These are phyloP conservation scores for Mycena latifolia DNA, from an alignment of 768 basidiomycete species.

Conservation along the genomic window DNA sequence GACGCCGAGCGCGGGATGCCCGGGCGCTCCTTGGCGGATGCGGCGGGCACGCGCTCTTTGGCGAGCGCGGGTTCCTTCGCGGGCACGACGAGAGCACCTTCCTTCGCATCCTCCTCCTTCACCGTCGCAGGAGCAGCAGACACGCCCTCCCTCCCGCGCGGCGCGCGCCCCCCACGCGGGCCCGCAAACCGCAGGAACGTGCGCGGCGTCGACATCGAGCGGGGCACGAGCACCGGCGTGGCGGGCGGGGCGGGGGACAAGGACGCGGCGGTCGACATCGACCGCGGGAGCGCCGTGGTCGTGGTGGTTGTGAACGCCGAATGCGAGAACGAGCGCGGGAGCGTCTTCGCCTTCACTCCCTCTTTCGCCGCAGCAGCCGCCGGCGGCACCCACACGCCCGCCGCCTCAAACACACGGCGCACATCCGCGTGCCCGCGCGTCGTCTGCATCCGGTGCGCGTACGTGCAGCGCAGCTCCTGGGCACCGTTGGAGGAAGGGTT, in stretches of 20 bases:
- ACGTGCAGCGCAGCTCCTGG: slow-evolving; percentile 73
- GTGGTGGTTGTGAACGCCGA: neutral
- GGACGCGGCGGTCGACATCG: too few relatives aligned
- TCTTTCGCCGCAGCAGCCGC: neutral
- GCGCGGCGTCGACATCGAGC: slow-evolving; percentile 27
- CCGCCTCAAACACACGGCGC: slow-evolving; percentile 71
- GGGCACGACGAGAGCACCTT: too few relatives aligned
- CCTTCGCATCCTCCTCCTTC: neutral
- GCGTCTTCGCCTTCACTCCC: neutral
- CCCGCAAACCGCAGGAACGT: slow-evolving; percentile 27
- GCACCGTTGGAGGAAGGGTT: neutral
- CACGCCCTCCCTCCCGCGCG: neutral
- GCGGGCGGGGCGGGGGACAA: neutral
- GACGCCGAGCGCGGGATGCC: slow-evolving; percentile 29
- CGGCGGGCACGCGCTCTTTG: too few relatives aligned
- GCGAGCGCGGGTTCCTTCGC: too few relatives aligned
- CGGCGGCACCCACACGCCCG: slow-evolving; percentile 48
- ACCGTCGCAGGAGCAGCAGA: neutral
- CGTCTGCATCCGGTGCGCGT: slow-evolving; percentile 88
- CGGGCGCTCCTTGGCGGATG: too few relatives aligned
- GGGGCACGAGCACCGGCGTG: neutral
- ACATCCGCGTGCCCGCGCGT: slow-evolving; percentile 83
- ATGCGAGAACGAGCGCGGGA: neutral
- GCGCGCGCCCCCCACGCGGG: slow-evolving; percentile 20
- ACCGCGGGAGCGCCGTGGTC: neutral